Percentiles rank a stretch among this genome's conserved stretches.
Evolutionary conservation across 176 grass and related monocot species (phyloP).

Genomic region (Triticum dicoccoides): DNA sequence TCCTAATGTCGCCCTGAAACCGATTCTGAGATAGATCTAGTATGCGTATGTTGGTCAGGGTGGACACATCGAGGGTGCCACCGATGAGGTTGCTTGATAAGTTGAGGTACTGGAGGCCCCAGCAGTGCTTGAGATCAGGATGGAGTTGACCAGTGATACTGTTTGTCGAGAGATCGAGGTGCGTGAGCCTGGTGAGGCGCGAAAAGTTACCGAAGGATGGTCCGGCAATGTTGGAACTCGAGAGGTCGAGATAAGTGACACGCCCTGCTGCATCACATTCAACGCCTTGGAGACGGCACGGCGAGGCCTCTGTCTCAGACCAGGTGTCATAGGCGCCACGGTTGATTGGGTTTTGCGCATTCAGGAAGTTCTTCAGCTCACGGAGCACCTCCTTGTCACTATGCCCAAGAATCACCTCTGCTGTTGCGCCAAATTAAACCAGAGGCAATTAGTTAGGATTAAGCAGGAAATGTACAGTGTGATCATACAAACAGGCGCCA

Average conservation of each 20-base stretch:
- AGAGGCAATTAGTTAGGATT: too few relatives aligned
- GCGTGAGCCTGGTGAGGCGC: conserved; percentile 20
- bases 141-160: conserved; percentile 30
- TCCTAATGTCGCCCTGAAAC: conserved; percentile 16
- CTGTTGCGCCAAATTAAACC: too few relatives aligned
- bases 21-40: conserved; percentile 47
- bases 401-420: background rate
- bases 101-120: conserved; percentile 44
- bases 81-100: conserved; percentile 42
- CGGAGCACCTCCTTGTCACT: background rate
- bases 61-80: conserved; percentile 37
- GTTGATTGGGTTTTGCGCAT: conserved; percentile 23
- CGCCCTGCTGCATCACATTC: background rate
- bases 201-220: conserved; percentile 46
- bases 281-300: conserved; percentile 49
- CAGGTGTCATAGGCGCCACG: conserved; percentile 35
- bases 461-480: too few relatives aligned
- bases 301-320: conserved; percentile 24
- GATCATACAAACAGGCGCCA: too few relatives aligned
- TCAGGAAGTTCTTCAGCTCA: conserved; percentile 43
- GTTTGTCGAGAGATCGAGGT: conserved; percentile 59
- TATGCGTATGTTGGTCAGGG: conserved; percentile 23
- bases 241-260: conserved; percentile 41
- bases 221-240: conserved; percentile 45
- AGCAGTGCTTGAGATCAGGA: conserved; percentile 39